phyloP scores from a whole-genome alignment of 345 rosid genomes.

The Moricandia arvensis region DNA sequence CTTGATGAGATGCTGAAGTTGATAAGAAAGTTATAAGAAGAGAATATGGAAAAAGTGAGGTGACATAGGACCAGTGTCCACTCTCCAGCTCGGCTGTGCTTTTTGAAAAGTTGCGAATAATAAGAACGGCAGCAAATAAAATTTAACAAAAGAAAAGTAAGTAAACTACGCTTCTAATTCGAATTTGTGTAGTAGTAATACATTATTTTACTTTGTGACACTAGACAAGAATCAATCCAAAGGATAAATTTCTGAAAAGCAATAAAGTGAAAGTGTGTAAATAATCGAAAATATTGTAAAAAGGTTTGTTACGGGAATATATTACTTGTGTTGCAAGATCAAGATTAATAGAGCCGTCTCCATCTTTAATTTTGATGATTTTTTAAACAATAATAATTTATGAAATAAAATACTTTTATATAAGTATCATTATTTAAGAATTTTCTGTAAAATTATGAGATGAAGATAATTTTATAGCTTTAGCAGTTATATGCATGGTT shows the following conservation, averaged over 20 bases:
- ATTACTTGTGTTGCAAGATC: background rate
- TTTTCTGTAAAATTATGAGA: background rate
- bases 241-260: constrained; percentile 19
- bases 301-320: background rate
- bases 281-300: background rate
- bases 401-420: too few relatives aligned
- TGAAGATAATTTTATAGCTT: background rate
- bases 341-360: background rate
- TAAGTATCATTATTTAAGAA: background rate
- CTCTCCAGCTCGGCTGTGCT: constrained; percentile 21
- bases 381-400: too few relatives aligned
- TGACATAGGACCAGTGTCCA: constrained; percentile 9
- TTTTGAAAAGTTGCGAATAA: constrained; percentile 23
- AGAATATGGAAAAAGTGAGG: constrained; percentile 16
- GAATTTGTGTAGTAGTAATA: background rate
- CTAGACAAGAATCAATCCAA: constrained; percentile 25
- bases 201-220: background rate
- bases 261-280: background rate
- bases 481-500: background rate
- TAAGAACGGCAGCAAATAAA: background rate
- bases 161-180: background rate
- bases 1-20: background rate
- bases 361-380: background rate
- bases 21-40: constrained; percentile 2
- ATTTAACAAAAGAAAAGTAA: background rate